Percentiles rank a stretch among this genome's conserved stretches.
Conservation (phyloP, 371 early-diverging fungal species). For the Mortierella sp. region DNA sequence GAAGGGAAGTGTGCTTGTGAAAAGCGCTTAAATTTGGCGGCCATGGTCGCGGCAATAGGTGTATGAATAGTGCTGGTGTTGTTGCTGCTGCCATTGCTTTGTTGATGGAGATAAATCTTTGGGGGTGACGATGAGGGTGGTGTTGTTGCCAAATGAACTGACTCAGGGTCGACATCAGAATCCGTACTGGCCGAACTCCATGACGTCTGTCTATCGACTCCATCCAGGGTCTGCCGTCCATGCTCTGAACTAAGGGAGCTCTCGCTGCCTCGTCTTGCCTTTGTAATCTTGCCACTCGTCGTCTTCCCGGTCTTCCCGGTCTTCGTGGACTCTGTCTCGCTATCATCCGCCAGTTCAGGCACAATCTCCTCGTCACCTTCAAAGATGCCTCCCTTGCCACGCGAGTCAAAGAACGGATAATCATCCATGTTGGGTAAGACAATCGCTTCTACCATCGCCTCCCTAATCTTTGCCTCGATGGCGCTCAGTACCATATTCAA, state of each 20-base stretch:
- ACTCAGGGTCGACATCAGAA: slow-evolving; percentile 39
- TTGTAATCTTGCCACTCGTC: slow-evolving; percentile 7
- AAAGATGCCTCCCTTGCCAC: slow-evolving; percentile 75
- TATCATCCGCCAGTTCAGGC: slow-evolving; percentile 27
- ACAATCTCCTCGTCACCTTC: slow-evolving; percentile 58
- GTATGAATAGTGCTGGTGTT: slow-evolving; percentile 7
- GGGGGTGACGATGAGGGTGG: slow-evolving; percentile 13
- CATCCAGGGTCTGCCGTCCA: slow-evolving; percentile 12
- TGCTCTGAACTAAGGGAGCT: slow-evolving; percentile 38
- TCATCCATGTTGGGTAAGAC: slow-evolving; percentile 95
- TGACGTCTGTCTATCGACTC: slow-evolving; percentile 16
- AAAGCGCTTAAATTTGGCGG: slow-evolving; percentile 45
- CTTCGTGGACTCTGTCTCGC: slow-evolving; percentile 26
- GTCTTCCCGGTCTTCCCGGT: slow-evolving; percentile 7
- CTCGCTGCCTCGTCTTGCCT: slow-evolving; percentile 29
- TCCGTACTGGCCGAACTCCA: slow-evolving; percentile 48
- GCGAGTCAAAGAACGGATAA: slow-evolving; percentile 80
- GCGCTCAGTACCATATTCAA: slow-evolving; percentile 84
- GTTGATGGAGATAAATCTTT: slow-evolving; percentile 15
- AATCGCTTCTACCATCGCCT: slow-evolving; percentile 82
- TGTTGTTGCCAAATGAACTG: slow-evolving; percentile 5
- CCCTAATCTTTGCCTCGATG: slow-evolving; percentile 86
- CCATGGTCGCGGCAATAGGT: slow-evolving; percentile 21
- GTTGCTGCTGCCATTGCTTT: slow-evolving; percentile 20
- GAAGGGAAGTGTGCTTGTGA: slow-evolving; percentile 40